These are phyloP conservation scores for Biscogniauxia sp. DNA, from an alignment of 2,329 filamentous ascomycete genomes.

Conservation along the genomic window DNA sequence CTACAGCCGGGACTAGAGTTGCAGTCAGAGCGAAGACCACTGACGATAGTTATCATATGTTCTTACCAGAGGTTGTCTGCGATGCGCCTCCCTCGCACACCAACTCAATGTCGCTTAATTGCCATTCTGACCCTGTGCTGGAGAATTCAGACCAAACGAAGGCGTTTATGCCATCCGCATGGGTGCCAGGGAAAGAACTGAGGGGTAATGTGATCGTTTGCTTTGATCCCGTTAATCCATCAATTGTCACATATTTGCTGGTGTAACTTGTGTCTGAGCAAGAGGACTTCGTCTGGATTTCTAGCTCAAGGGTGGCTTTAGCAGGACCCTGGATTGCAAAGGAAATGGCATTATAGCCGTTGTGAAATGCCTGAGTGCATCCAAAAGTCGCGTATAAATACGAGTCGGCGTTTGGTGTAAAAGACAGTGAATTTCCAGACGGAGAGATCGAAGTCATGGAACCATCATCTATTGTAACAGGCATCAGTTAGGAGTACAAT, in stretches of 20 bases:
- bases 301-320: background rate
- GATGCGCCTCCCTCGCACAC: background rate
- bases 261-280: background rate
- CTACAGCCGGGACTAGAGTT: background rate
- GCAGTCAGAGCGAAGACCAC: too few species aligned
- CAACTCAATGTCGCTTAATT: constrained; percentile 4
- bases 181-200: constrained; percentile 1
- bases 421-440: constrained; percentile 9
- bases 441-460: constrained; percentile 12
- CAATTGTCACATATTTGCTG: background rate
- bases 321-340: constrained; percentile 5
- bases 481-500: background rate
- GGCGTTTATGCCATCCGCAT: constrained; percentile 1
- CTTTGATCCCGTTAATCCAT: constrained; percentile 5
- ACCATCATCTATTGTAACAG: background rate
- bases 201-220: constrained; percentile 5
- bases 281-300: constrained; percentile 5
- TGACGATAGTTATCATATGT: too few species aligned
- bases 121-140: background rate
- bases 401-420: constrained; percentile 1
- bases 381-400: constrained; percentile 6
- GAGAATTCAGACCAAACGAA: constrained; percentile 7
- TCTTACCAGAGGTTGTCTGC: too few species aligned
- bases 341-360: constrained; percentile 1
- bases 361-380: background rate